phyloP scores from a whole-genome alignment of 2,329 filamentous ascomycete genomes.

The Xylogone sp. region DNA sequence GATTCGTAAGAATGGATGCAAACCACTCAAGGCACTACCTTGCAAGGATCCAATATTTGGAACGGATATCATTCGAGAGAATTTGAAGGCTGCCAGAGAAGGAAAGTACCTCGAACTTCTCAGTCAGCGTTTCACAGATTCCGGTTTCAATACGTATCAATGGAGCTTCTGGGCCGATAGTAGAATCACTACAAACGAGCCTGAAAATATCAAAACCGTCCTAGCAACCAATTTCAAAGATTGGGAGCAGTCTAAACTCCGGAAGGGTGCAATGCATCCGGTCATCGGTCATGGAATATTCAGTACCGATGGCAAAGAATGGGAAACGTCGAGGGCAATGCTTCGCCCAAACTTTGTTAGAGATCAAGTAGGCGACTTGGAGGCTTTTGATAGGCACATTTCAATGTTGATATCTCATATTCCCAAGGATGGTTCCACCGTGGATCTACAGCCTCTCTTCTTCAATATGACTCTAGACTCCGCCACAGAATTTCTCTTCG shows the following conservation, averaged over 20 bases:
- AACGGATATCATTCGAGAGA: constrained; percentile 41
- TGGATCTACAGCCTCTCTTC: constrained; percentile 60
- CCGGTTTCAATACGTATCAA: constrained; percentile 1
- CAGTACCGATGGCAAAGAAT: constrained; percentile 46
- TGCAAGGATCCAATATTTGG: constrained; percentile 54
- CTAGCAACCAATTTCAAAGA: constrained; percentile 54
- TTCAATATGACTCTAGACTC: constrained; percentile 65
- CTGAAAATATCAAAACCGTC: constrained; percentile 53
- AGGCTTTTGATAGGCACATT: constrained; percentile 58
- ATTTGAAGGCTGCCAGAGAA: constrained; percentile 32
- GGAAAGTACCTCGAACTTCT: constrained; percentile 32
- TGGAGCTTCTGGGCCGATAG: background rate
- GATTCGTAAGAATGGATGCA: constrained; percentile 37
- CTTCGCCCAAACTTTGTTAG: constrained; percentile 51
- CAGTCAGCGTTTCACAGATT: constrained; percentile 27
- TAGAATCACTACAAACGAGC: constrained; percentile 32
- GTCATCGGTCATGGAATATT: constrained; percentile 56
- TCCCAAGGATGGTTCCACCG: constrained; percentile 46
- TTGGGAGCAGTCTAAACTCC: constrained; percentile 43
- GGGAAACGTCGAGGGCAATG: constrained; percentile 50
- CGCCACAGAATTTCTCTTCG: constrained; percentile 66
- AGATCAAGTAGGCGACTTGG: constrained; percentile 44
- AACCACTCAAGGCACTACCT: constrained; percentile 39
- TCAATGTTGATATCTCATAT: constrained; percentile 54
- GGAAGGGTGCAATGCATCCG: constrained; percentile 39